Evolutionary conservation across 2,329 filamentous ascomycete species (phyloP).

Genomic region (Exophiala lecanii-corni): DNA sequence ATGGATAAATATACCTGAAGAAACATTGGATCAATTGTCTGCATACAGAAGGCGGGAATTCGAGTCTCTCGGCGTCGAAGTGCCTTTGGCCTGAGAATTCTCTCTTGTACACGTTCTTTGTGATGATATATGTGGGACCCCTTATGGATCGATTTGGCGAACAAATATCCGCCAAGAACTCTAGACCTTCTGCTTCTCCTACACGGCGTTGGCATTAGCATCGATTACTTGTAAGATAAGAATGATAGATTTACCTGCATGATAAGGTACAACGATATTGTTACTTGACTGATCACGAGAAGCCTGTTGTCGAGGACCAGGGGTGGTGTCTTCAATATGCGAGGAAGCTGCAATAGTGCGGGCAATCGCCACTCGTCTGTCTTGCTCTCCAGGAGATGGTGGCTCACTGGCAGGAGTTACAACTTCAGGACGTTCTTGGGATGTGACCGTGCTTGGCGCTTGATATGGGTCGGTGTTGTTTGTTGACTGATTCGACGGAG

Average conservation of each 20-base stretch:
- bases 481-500: constrained; percentile 8
- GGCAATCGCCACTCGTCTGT: not conserved
- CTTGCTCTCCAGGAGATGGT: not conserved
- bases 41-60: constrained; percentile 3
- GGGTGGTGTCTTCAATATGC: not conserved
- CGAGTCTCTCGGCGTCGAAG: not conserved
- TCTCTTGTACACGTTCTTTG: constrained; percentile 7
- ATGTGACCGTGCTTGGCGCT: not conserved
- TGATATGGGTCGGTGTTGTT: constrained; percentile 6
- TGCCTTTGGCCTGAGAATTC: constrained; percentile 5
- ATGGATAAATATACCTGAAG: constrained; percentile 15
- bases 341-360: not conserved
- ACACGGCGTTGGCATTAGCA: not conserved
- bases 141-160: constrained; percentile 13
- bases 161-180: constrained; percentile 17
- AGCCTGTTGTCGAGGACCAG: not conserved
- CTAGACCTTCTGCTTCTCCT: constrained; percentile 17
- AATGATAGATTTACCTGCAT: constrained; percentile 15
- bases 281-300: not conserved
- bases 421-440: not conserved
- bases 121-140: constrained; percentile 15
- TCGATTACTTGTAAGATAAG: too few species aligned
- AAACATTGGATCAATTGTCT: constrained; percentile 10
- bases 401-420: not conserved
- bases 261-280: constrained; percentile 10